Conservation (phyloP, 1,284 basidiomycete genomes). For the Cerrena zonata region DNA sequence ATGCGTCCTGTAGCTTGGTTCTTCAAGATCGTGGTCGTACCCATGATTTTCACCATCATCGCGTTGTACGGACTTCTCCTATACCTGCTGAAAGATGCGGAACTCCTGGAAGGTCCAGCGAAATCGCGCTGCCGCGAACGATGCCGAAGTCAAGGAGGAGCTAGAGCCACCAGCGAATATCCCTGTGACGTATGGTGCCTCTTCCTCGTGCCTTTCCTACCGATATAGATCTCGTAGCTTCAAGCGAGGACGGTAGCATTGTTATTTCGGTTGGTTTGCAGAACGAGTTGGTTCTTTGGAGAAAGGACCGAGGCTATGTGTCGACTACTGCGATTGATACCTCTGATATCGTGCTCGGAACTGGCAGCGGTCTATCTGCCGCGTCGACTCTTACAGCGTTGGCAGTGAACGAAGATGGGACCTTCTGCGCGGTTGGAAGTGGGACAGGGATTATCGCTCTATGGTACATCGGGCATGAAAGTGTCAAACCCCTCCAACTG, state of each 20-base stretch:
- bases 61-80: constrained; percentile 75
- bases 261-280: constrained; percentile 71
- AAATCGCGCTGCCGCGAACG: constrained; percentile 43
- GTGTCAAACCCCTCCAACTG: constrained; percentile 37
- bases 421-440: constrained; percentile 59
- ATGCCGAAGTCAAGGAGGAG: constrained; percentile 26
- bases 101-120: constrained; percentile 84
- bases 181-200: constrained; percentile 56
- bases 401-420: constrained; percentile 51
- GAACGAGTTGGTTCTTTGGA: constrained; percentile 73
- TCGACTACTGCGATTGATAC: constrained; percentile 42
- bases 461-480: constrained; percentile 45
- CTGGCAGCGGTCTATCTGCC: constrained; percentile 42
- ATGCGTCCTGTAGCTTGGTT: constrained; percentile 63
- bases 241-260: constrained; percentile 58
- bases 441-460: constrained; percentile 54
- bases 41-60: constrained; percentile 75
- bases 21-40: constrained; percentile 77
- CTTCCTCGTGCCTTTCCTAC: constrained; percentile 72
- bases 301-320: constrained; percentile 36
- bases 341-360: constrained; percentile 42
- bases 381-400: constrained; percentile 51
- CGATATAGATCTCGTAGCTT: constrained; percentile 77
- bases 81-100: constrained; percentile 89
- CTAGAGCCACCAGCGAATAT: constrained; percentile 37